phyloP scores from a whole-genome alignment of 2,329 filamentous ascomycete species.

The Didymellaceae sp. region DNA sequence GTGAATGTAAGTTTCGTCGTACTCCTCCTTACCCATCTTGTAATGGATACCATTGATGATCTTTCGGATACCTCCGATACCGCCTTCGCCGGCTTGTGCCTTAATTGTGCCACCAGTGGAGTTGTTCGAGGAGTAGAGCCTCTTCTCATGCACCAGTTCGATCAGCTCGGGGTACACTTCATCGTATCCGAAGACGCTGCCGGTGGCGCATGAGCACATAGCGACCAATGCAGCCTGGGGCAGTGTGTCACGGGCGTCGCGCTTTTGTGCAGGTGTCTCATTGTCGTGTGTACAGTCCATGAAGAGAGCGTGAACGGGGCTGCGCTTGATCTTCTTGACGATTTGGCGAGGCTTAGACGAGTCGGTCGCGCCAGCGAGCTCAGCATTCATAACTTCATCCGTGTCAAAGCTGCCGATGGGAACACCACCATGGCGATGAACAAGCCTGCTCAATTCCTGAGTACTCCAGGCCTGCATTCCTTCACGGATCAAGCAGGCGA shows the following conservation, averaged over 20 bases:
- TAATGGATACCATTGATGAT: conserved; percentile 93
- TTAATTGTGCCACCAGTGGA: conserved; percentile 66
- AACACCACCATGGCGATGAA: conserved; percentile 90
- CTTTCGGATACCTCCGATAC: conserved; percentile 90
- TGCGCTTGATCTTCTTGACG: conserved; percentile 82
- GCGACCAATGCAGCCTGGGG: conserved; percentile 92
- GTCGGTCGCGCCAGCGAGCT: conserved; percentile 46
- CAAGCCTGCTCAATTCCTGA: conserved; percentile 86
- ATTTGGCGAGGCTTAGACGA: conserved; percentile 59
- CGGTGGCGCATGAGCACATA: conserved; percentile 94
- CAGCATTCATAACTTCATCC: conserved; percentile 77
- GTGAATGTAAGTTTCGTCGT: conserved; percentile 94
- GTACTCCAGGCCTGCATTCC: conserved; percentile 99
- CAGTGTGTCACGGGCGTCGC: conserved; percentile 90
- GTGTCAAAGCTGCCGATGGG: conserved; percentile 97
- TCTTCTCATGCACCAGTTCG: conserved; percentile 89
- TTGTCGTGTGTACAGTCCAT: conserved; percentile 99
- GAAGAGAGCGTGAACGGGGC: conserved; percentile 89
- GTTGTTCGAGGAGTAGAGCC: conserved; percentile 79
- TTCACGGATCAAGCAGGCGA: conserved; percentile 91
- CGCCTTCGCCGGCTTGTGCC: conserved; percentile 73
- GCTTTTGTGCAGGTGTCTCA: conserved; percentile 92
- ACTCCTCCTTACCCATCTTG: conserved; percentile 93
- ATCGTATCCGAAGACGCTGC: conserved; percentile 97
- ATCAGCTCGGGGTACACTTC: conserved; percentile 93